Conservation (phyloP, 345 rosid species). For the Gossypioides kirkii region DNA sequence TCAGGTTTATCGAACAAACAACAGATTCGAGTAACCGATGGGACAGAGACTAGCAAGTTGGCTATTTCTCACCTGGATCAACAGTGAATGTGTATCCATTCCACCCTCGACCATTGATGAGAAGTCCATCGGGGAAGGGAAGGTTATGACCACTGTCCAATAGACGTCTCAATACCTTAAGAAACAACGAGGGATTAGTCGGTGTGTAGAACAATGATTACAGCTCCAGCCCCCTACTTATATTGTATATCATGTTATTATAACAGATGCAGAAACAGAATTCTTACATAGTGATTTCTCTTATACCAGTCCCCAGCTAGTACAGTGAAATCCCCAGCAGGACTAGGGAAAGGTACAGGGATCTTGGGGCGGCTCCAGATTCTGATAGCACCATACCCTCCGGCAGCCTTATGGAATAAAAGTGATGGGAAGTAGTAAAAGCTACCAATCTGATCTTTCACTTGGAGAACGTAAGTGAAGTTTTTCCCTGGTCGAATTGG, state of each 20-base stretch:
- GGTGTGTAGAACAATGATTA: not conserved
- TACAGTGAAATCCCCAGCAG: slow-evolving; percentile 60
- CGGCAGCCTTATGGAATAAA: slow-evolving; percentile 89
- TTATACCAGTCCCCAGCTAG: slow-evolving; percentile 93
- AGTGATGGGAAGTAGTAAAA: slow-evolving; percentile 86
- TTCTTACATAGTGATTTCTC: slow-evolving; percentile 60
- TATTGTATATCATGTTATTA: not conserved
- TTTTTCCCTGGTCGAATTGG: slow-evolving; percentile 83
- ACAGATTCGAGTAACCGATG: not conserved
- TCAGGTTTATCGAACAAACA: not conserved
- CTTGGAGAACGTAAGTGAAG: slow-evolving; percentile 76
- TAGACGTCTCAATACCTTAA: slow-evolving; percentile 45
- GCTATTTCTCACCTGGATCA: slow-evolving; percentile 50
- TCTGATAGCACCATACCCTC: slow-evolving; percentile 77
- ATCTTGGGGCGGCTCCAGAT: slow-evolving; percentile 81
- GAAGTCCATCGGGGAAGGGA: slow-evolving; percentile 73
- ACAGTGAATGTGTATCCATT: slow-evolving; percentile 65
- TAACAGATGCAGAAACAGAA: not conserved
- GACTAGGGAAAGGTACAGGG: slow-evolving; percentile 78
- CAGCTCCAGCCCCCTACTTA: not conserved
- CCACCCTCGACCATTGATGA: slow-evolving; percentile 90
- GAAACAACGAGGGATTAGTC: not conserved
- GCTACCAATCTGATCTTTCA: slow-evolving; percentile 91
- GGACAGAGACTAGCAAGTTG: not conserved
- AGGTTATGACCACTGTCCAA: slow-evolving; percentile 58